Evolutionary conservation across 768 basidiomycete genomes (phyloP), one percentile per base, ranked within the genome.

Genomic region (Pleurotus djamor): DNA sequence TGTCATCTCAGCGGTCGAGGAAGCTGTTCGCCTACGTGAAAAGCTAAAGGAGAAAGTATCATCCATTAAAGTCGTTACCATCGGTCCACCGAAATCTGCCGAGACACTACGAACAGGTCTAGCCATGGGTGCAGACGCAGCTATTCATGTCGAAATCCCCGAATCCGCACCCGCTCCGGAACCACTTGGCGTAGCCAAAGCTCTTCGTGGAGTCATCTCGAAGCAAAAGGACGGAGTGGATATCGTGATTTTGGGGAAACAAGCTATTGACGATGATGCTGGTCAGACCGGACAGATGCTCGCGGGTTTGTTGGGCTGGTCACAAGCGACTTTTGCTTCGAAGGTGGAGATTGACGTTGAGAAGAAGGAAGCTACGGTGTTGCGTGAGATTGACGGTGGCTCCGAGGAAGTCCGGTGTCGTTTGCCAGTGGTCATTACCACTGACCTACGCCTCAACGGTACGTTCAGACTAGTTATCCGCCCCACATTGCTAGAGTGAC

Each of bases 271-370:
- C 75, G 96, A 96, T 66, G 97, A 99, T 71, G 82, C 92, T 5
- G 92, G 93, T 4, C 89, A 95, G 76, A 98, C 96, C 10, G 96
- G 96, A 0, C 96, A 97, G 72, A 98, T 98, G 93, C 82, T 98
- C 32, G 96, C 96, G 14, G 96, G 94, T 1, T 76, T 98, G 67
- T 73, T 98, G 66, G 87, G 86, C 14, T 97, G 95, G 91, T 83
- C 89, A 8, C 96, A 98, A 75, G 97, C 93, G 44, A 96, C 94
- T 63, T 98, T 93, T 71, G 97, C 95, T 55, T 94, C 92, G 72
- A 91, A 91, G 72, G 74, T 96, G 5, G 87, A 87, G 6, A 73
- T 97, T 3, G 85, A 91, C 62, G 76, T 78, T 0, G 81, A 68
- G 17, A 83, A 82, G 65, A 85, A 83, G 59, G 83, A 83, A 61